Base-by-base conservation (phyloP, 768 basidiomycete genomes). In the Pleurotus salmoneostramineus region DNA sequence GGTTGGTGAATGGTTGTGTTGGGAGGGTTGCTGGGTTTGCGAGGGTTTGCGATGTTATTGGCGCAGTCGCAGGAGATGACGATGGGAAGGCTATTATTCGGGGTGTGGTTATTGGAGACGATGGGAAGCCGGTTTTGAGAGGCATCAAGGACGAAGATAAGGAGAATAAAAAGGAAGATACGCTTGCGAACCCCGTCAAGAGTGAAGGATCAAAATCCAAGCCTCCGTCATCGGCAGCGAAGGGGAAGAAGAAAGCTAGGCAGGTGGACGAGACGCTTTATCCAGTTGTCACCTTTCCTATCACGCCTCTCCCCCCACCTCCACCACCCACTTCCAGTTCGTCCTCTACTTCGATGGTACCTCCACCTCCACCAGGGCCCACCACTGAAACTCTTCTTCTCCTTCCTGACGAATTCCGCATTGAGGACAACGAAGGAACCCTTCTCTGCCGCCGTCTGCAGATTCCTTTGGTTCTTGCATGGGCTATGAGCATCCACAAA, bases 401-500 rank as follows among this genome's bases (percentile, higher is more conserved):
- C 17, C 75, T 77, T 58, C 74, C 77, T 17, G 82, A 83, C 54
- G 82, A 82, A 58, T 83, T 83, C 61, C 72, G 68, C 7, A 77
- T 82, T 3, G 82, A 83, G 59, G 79, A 83, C 60, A 74, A 74
- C 11, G 79, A 82, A 52, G 81, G 81, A 0, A 76, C 73, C 50
- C 43, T 80, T 8, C 68, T 82, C 4, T 82, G 81, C 6, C 68
- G 80, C 21, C 60, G 62, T 70, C 71, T 66, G 11, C 89, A 56
- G 36, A 58, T 57, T 73, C 87, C 87, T 0, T 68, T 91, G 6
- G 88, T 90, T 50, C 76, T 90, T 6, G 80, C 89, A 1, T 91
- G 89, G 90, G 88, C 88, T 0, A 89, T 91, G 84, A 85, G 83
- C 5, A 92, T 93, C 56, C 90, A 93, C 70, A 93, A 93, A 66